These are phyloP conservation scores for Quercus tomentella DNA, from an alignment of 331 rosid species.

Conservation along the genomic window DNA sequence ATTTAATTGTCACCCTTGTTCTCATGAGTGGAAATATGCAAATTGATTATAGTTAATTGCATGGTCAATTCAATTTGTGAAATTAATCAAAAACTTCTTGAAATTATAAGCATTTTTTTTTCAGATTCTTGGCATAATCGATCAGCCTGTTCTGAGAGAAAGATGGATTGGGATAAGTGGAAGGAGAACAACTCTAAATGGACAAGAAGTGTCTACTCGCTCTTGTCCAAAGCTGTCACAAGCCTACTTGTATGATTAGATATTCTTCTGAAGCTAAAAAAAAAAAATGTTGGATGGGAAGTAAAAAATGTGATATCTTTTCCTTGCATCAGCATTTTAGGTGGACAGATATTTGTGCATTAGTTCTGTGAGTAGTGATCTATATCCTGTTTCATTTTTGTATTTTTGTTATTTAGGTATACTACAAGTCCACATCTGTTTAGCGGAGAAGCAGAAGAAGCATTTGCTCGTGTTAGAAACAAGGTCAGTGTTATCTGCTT, in stretches of 20 bases:
- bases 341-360: not conserved
- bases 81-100: not conserved
- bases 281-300: not conserved
- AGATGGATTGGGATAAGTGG: conserved; percentile 92
- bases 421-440: conserved; percentile 96
- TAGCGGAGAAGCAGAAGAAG: conserved; percentile 72
- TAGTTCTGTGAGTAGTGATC: not conserved
- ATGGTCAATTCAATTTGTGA: not conserved
- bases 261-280: not conserved
- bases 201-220: conserved; percentile 75
- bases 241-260: conserved; percentile 68
- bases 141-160: conserved; percentile 86
- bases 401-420: conserved; percentile 45
- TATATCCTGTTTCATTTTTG: not conserved
- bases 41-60: conserved; percentile 3
- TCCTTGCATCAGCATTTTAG: conserved; percentile 16
- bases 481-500: conserved; percentile 47
- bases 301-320: not conserved
- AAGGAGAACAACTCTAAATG: conserved; percentile 65
- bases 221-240: conserved; percentile 59
- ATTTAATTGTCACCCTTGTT: not conserved
- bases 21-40: conserved; percentile 5
- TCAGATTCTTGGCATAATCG: conserved; percentile 90
- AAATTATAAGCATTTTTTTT: not conserved
- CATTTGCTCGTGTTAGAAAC: conserved; percentile 78